phyloP scores from a whole-genome alignment of 768 basidiomycete species.

The Lactarius hengduanensis region DNA sequence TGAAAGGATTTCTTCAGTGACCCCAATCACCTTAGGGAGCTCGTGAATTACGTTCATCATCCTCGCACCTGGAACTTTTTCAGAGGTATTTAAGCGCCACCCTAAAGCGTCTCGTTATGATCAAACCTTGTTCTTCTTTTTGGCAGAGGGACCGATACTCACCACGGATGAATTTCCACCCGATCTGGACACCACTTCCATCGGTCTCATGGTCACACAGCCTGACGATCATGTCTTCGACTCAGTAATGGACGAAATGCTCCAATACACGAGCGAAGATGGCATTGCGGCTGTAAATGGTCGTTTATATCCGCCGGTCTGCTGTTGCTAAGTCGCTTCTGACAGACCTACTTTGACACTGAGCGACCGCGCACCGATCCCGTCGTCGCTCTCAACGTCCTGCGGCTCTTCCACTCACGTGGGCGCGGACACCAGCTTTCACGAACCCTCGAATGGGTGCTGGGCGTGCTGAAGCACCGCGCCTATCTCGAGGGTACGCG shows the following conservation, averaged over 20 bases:
- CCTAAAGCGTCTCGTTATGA: constrained; percentile 34
- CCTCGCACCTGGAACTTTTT: constrained; percentile 56
- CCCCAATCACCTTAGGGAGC: constrained; percentile 34
- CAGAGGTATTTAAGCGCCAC: constrained; percentile 40
- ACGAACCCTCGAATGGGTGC: constrained; percentile 48
- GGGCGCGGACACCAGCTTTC: constrained; percentile 48
- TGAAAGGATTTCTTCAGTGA: neutral
- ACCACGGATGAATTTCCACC: constrained; percentile 51
- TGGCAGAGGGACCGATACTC: constrained; percentile 37
- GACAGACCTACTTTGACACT: constrained; percentile 53
- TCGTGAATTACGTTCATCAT: constrained; percentile 42
- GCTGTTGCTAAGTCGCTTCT: constrained; percentile 13
- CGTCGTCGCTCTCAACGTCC: constrained; percentile 50
- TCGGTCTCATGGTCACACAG: constrained; percentile 47
- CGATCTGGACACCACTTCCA: constrained; percentile 59
- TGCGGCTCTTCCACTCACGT: constrained; percentile 51
- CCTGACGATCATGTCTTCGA: constrained; percentile 36
- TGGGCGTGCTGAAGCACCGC: constrained; percentile 48
- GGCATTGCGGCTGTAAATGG: constrained; percentile 41
- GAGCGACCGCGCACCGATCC: constrained; percentile 52
- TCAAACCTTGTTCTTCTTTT: constrained; percentile 27
- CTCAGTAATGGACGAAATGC: constrained; percentile 57
- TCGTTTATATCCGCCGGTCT: neutral
- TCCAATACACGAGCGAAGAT: constrained; percentile 48
- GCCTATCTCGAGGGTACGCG: constrained; percentile 55